These are phyloP conservation scores for Exserohilum rostratum DNA, from an alignment of 2,329 filamentous ascomycete genomes.

Conservation along the genomic window DNA sequence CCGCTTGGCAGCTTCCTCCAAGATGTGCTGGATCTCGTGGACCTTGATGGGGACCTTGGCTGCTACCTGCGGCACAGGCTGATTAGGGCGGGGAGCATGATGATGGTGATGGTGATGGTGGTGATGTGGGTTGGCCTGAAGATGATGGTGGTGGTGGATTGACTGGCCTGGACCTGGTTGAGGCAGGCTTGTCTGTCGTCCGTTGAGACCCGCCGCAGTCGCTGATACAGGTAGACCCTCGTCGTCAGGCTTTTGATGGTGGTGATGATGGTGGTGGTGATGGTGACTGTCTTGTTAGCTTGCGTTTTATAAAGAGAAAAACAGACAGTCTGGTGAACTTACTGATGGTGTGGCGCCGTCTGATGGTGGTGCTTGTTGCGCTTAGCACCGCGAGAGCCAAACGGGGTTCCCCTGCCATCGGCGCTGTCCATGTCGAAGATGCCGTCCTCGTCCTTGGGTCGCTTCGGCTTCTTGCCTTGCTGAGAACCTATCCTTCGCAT, in stretches of 20 bases:
- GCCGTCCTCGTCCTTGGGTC: conserved; percentile 76
- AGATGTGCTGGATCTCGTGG: conserved; percentile 59
- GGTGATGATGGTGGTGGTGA: conserved; percentile 64
- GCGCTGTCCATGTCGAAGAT: conserved; percentile 70
- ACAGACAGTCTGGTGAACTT: conserved; percentile 41
- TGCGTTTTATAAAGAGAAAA: conserved; percentile 9
- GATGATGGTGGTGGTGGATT: conserved; percentile 49
- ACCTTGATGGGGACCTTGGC: conserved; percentile 70
- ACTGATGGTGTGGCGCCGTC: conserved; percentile 56
- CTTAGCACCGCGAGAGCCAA: conserved; percentile 70
- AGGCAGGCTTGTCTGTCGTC: conserved; percentile 35
- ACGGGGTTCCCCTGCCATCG: conserved; percentile 66
- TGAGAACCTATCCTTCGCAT: conserved; percentile 46
- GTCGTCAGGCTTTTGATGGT: conserved; percentile 61
- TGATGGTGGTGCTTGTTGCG: conserved; percentile 67
- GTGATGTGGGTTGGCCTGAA: conserved; percentile 45
- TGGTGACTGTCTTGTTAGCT: conserved; percentile 54
- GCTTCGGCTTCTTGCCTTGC: conserved; percentile 55
- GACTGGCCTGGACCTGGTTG: conserved; percentile 37
- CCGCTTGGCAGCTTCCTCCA: conserved; percentile 72
- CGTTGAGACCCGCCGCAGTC: conserved; percentile 30
- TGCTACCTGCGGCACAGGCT: conserved; percentile 30
- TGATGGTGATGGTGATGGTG: conserved; percentile 45
- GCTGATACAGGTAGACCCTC: conserved; percentile 45
- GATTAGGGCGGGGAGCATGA: conserved; percentile 37